Percentiles rank a stretch among this genome's conserved stretches.
Evolutionary conservation across 106 monocot genomes (phyloP).

Genomic region (Platanthera guangdongensis): DNA sequence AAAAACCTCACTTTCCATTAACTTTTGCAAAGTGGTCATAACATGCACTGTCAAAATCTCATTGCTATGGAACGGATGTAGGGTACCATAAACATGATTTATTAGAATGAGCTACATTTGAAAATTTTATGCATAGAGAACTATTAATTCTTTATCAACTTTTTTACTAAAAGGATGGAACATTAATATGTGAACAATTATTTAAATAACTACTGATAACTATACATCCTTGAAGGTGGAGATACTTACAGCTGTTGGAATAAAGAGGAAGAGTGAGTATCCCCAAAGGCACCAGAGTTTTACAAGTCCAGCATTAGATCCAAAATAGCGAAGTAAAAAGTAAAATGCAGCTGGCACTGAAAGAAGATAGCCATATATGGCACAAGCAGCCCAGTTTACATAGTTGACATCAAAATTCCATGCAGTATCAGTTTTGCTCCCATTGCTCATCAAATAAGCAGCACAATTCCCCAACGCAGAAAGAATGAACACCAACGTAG

Average conservation of each 20-base stretch:
- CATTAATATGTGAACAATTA: not conserved
- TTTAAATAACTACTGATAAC: not conserved
- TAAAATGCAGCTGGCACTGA: constrained; percentile 65
- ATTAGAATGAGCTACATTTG: not conserved
- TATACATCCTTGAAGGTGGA: not conserved
- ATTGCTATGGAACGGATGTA: too few relatives aligned
- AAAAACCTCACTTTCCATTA: too few relatives aligned
- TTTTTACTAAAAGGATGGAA: not conserved
- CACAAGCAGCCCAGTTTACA: constrained; percentile 76
- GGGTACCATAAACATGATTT: too few relatives aligned
- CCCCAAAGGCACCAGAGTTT: constrained; percentile 95
- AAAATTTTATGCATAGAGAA: not conserved
- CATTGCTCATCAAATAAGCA: constrained; percentile 58
- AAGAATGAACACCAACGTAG: constrained; percentile 79
- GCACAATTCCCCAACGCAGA: constrained; percentile 84
- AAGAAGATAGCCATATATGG: constrained; percentile 61
- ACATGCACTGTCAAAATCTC: too few relatives aligned
- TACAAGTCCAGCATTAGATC: constrained; percentile 43
- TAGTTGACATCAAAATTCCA: constrained; percentile 92
- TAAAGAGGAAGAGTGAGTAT: constrained; percentile 86
- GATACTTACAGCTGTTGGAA: constrained; percentile 68
- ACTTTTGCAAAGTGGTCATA: too few relatives aligned
- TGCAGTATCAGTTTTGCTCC: constrained; percentile 24
- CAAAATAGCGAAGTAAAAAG: constrained; percentile 85
- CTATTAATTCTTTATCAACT: not conserved